phyloP scores from a whole-genome alignment of 371 early-diverging fungal species.

The Catenaria anguillulae region DNA sequence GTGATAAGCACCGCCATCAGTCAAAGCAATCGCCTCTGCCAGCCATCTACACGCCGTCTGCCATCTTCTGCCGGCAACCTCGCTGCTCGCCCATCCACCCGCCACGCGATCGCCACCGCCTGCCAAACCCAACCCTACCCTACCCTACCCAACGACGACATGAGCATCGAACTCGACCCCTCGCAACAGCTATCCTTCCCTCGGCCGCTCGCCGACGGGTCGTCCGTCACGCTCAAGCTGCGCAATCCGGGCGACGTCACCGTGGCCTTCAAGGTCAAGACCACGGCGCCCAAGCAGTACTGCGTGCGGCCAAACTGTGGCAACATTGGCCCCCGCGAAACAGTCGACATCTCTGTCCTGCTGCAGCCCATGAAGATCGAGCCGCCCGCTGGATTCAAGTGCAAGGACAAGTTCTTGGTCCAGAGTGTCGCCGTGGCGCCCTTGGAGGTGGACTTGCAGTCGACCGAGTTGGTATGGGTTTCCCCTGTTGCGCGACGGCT shows the following conservation, averaged over 20 bases:
- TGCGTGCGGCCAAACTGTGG: constrained; percentile 93
- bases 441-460: constrained; percentile 22
- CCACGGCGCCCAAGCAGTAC: constrained; percentile 94
- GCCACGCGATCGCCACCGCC: too few relatives aligned
- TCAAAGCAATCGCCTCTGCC: too few relatives aligned
- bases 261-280: constrained; percentile 89
- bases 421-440: constrained; percentile 61
- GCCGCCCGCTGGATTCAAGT: constrained; percentile 57
- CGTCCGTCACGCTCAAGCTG: constrained; percentile 45
- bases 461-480: constrained; percentile 28
- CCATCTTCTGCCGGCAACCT: too few relatives aligned
- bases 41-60: too few relatives aligned
- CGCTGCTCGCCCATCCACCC: too few relatives aligned
- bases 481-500: not conserved
- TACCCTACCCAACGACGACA: too few relatives aligned
- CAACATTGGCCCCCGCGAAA: constrained; percentile 51
- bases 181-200: constrained; percentile 36
- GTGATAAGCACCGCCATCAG: too few relatives aligned
- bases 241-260: constrained; percentile 50
- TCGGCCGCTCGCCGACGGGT: constrained; percentile 52
- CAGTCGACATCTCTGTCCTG: constrained; percentile 66
- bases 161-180: too few relatives aligned
- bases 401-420: constrained; percentile 89
- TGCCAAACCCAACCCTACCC: too few relatives aligned
- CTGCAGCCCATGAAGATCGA: constrained; percentile 80